Conservation (phyloP, 2,329 filamentous ascomycete species). For the Pseudogymnoascus sp. region DNA sequence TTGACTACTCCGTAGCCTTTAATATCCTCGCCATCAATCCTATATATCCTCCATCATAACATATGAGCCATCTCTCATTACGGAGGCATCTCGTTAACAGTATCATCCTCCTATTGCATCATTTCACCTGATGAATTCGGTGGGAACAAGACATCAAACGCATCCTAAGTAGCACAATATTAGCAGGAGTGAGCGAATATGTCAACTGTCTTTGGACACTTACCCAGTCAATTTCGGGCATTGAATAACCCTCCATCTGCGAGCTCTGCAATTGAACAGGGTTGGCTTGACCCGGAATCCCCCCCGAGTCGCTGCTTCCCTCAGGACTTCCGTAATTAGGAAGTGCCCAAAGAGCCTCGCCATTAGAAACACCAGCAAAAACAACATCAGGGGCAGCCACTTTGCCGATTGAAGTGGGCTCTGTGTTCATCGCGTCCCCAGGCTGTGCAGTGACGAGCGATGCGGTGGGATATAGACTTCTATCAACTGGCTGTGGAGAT, state of each 20-base stretch:
- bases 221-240: slow-evolving; percentile 61
- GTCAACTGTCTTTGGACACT: slow-evolving; percentile 27
- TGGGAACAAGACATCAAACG: slow-evolving; percentile 28
- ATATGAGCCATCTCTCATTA: neutral
- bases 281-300: slow-evolving; percentile 21
- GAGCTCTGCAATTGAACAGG: neutral
- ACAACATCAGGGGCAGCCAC: slow-evolving; percentile 24
- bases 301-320: slow-evolving; percentile 37
- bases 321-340: slow-evolving; percentile 36
- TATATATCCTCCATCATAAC: neutral
- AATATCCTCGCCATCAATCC: neutral
- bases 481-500: slow-evolving; percentile 16
- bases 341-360: slow-evolving; percentile 40
- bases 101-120: neutral
- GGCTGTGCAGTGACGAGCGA: neutral
- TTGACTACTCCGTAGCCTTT: neutral
- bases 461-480: neutral
- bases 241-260: slow-evolving; percentile 29
- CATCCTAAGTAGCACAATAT: slow-evolving; percentile 18
- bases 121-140: slow-evolving; percentile 18
- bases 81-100: neutral
- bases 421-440: neutral
- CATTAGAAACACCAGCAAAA: slow-evolving; percentile 42
- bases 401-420: slow-evolving; percentile 6
- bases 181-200: neutral